These are phyloP conservation scores for Hepatocystis sp. DNA, from an alignment of 169 alveolate species.

Conservation along the genomic window DNA sequence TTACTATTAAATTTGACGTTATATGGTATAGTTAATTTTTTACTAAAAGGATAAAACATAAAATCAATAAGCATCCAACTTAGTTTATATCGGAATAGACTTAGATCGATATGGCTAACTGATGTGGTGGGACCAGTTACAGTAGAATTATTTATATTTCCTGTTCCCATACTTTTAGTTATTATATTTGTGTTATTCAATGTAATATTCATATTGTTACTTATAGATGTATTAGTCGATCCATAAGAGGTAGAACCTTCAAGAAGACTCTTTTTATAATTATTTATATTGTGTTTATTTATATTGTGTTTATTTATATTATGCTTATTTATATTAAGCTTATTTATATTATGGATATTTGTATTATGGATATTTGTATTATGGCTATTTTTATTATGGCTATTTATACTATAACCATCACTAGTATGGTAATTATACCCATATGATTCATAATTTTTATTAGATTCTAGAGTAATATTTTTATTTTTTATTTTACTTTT, in stretches of 20 bases:
- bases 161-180: neutral
- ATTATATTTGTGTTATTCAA: too few relatives aligned
- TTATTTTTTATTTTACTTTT: too few relatives aligned
- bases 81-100: constrained; percentile 67
- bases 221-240: neutral
- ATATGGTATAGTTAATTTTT: constrained; percentile 62
- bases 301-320: too few relatives aligned
- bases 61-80: constrained; percentile 74
- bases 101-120: constrained; percentile 20
- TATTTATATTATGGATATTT: neutral
- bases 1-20: constrained; percentile 49
- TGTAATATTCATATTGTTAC: neutral
- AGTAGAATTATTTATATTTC: neutral
- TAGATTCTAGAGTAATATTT: neutral
- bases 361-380: neutral
- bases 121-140: neutral
- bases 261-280: too few relatives aligned
- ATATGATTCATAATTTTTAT: too few relatives aligned
- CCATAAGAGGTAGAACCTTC: neutral
- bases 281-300: too few relatives aligned
- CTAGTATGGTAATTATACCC: too few relatives aligned
- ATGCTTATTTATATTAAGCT: too few relatives aligned
- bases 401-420: too few relatives aligned
- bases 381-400: neutral
- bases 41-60: constrained; percentile 57